Evolutionary conservation across 1,139 yeast genomes (phyloP).

Genomic region (Geotrichum cucujoidarum): DNA sequence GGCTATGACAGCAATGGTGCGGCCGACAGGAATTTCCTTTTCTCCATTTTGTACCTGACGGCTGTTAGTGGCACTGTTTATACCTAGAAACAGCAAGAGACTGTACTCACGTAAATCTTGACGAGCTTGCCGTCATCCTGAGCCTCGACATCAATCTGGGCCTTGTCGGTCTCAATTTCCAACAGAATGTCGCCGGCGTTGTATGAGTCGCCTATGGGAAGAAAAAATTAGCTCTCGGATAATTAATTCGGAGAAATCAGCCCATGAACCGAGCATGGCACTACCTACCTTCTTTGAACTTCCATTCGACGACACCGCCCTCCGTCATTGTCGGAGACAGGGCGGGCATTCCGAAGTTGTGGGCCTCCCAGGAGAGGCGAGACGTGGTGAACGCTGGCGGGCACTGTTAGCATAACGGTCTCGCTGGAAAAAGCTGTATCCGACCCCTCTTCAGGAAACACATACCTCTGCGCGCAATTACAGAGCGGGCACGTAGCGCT

Average conservation of each 20-base stretch:
- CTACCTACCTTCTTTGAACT: conserved; percentile 63
- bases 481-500: conserved; percentile 1
- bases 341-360: conserved; percentile 87
- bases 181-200: conserved; percentile 79
- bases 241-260: too few species aligned
- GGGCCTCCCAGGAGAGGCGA: conserved; percentile 38
- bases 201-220: conserved; percentile 48
- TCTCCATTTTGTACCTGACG: conserved; percentile 53
- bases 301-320: conserved; percentile 97
- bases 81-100: not conserved
- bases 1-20: conserved; percentile 80
- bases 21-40: conserved; percentile 77
- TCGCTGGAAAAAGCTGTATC: not conserved
- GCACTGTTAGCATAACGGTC: conserved; percentile 1
- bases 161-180: conserved; percentile 92
- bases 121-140: conserved; percentile 87
- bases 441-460: conserved; percentile 6
- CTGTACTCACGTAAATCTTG: conserved; percentile 52
- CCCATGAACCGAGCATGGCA: not conserved
- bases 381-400: conserved; percentile 9
- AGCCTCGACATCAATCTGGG: conserved; percentile 90
- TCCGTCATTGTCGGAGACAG: conserved; percentile 99
- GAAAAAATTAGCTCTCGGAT: not conserved
- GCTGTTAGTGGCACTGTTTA: not conserved
- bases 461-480: conserved; percentile 7